A percentile compares a stretch with the other conserved stretches of the same genome.
phyloP scores from a whole-genome alignment of 1,139 yeast genomes.

The Pichia terricola region DNA sequence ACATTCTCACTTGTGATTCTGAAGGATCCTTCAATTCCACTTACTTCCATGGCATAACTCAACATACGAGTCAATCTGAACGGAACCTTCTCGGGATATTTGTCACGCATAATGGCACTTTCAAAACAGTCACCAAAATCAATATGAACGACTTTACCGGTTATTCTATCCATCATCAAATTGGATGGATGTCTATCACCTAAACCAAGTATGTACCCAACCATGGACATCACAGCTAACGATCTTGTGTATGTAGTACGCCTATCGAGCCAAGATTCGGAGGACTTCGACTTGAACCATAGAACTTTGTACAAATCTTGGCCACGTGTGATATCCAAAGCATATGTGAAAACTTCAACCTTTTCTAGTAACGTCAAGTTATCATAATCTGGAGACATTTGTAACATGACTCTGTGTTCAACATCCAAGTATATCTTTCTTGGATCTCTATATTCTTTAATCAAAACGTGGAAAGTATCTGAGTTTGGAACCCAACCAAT shows the following conservation, averaged over 20 bases:
- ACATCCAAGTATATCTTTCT: slow-evolving; percentile 82
- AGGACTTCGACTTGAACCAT: slow-evolving; percentile 92
- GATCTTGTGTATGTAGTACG: slow-evolving; percentile 95
- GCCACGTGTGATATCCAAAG: slow-evolving; percentile 90
- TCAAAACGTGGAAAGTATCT: slow-evolving; percentile 91
- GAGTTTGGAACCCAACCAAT: slow-evolving; percentile 97
- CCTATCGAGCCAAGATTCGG: slow-evolving; percentile 96
- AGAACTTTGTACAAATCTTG: slow-evolving; percentile 91
- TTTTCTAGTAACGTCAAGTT: slow-evolving; percentile 79
- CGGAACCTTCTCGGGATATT: slow-evolving; percentile 97
- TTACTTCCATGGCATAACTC: slow-evolving; percentile 97
- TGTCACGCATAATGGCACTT: slow-evolving; percentile 92
- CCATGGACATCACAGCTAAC: slow-evolving; percentile 97
- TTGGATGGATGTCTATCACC: slow-evolving; percentile 99
- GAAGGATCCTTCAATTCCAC: slow-evolving; percentile 97
- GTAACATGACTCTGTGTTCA: slow-evolving; percentile 92
- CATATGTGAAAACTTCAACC: slow-evolving; percentile 93
- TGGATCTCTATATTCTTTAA: slow-evolving; percentile 86
- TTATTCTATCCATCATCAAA: slow-evolving; percentile 84
- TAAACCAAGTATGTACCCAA: slow-evolving; percentile 87
- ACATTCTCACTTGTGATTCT: slow-evolving; percentile 96
- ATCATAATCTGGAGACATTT: slow-evolving; percentile 98
- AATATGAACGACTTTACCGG: slow-evolving; percentile 93
- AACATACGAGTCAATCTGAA: slow-evolving; percentile 95
- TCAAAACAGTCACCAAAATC: slow-evolving; percentile 99